Evolutionary conservation across 176 grass and related monocot species (phyloP).

Genomic region (Hyparrhenia diplandra): DNA sequence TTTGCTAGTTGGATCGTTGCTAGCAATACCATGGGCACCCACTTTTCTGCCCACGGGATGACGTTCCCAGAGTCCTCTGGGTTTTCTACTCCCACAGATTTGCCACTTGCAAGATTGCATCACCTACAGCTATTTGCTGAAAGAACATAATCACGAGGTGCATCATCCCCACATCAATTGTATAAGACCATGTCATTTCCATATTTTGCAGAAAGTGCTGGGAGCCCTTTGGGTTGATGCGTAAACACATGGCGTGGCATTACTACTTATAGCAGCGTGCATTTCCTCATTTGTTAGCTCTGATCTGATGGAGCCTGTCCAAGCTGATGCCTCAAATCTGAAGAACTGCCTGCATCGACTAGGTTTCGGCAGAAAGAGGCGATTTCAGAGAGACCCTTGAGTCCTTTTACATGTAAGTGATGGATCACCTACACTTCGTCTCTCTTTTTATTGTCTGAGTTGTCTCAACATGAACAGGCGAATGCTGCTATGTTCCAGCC

Average conservation of each 20-base stretch:
- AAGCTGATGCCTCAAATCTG: background rate
- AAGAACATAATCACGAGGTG: background rate
- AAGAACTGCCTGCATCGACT: background rate
- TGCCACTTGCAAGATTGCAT: background rate
- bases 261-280: slow-evolving; percentile 13
- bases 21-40: background rate
- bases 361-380: background rate
- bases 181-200: background rate
- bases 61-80: background rate
- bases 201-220: background rate
- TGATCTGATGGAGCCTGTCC: background rate
- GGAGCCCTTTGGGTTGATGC: background rate
- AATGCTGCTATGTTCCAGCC: background rate
- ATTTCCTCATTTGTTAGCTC: background rate
- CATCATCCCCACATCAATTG: background rate
- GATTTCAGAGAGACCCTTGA: background rate
- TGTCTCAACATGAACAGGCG: background rate
- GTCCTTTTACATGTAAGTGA: background rate
- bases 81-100: background rate
- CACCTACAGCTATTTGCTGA: background rate
- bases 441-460: background rate
- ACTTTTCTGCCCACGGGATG: background rate
- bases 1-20: background rate
- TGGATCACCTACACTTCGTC: background rate
- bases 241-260: background rate